Percentiles rank a stretch among this genome's conserved stretches.
These are phyloP conservation scores for Candida stauntonica DNA, from an alignment of 805 yeast species.

Conservation along the genomic window DNA sequence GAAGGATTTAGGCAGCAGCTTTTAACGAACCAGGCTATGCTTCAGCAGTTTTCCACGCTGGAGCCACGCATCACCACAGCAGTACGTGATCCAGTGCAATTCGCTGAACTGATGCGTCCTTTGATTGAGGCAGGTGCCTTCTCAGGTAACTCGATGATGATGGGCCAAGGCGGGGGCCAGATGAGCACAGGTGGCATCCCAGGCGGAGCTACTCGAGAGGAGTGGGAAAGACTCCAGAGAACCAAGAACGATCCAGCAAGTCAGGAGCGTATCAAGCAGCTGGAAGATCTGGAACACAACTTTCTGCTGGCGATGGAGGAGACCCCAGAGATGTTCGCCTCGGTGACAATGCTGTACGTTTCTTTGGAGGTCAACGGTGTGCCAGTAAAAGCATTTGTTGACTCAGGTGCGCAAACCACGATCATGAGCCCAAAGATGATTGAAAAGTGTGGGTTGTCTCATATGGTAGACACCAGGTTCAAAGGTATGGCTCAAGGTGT, in stretches of 20 bases:
- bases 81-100: constrained; percentile 44
- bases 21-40: constrained; percentile 37
- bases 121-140: constrained; percentile 7
- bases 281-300: constrained; percentile 75
- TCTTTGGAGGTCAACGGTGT: constrained; percentile 73
- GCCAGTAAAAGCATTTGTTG: constrained; percentile 88
- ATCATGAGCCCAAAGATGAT: constrained; percentile 78
- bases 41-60: constrained; percentile 31
- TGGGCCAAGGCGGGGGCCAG: not conserved
- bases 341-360: constrained; percentile 80
- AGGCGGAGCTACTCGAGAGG: constrained; percentile 28
- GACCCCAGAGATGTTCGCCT: constrained; percentile 85
- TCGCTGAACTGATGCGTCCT: constrained; percentile 36
- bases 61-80: constrained; percentile 46
- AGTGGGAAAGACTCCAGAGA: constrained; percentile 47
- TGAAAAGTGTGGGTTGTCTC: constrained; percentile 60
- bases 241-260: constrained; percentile 71
- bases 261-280: constrained; percentile 60
- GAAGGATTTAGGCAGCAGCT: constrained; percentile 41
- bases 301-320: constrained; percentile 75
- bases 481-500: constrained; percentile 87
- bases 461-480: constrained; percentile 75
- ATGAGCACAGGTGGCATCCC: constrained; percentile 1
- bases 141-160: constrained; percentile 26
- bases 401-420: constrained; percentile 92